Conservation (phyloP, 2,329 filamentous ascomycete genomes). For the Albifimbria verrucaria region DNA sequence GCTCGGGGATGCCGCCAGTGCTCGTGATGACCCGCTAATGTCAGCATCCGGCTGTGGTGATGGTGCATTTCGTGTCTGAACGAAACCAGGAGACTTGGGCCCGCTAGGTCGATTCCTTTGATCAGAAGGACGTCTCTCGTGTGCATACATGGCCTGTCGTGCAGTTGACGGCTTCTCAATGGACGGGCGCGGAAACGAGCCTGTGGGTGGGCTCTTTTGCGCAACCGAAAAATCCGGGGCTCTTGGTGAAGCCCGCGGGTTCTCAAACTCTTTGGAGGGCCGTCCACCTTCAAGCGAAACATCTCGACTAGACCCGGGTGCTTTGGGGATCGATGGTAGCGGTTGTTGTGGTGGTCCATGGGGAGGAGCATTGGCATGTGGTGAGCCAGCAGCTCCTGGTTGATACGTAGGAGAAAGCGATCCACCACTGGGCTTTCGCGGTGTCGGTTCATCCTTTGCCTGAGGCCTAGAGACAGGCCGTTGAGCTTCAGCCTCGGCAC, state of each 20-base stretch:
- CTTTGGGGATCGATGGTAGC: not conserved
- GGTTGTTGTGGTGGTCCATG: not conserved
- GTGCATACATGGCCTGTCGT: not conserved
- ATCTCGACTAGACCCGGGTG: not conserved
- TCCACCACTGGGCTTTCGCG: not conserved
- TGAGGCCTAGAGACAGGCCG: not conserved
- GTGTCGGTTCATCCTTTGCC: not conserved
- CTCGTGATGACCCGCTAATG: not conserved
- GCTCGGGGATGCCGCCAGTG: not conserved
- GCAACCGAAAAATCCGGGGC: not conserved
- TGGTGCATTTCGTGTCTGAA: too few species aligned
- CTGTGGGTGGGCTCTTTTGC: not conserved
- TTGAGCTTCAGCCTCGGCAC: not conserved
- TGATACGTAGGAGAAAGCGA: not conserved
- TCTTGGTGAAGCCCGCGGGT: not conserved
- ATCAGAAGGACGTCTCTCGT: not conserved
- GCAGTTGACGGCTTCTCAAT: not conserved
- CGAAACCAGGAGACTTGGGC: not conserved
- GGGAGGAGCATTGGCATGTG: not conserved
- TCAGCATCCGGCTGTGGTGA: not conserved
- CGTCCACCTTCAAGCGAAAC: not conserved
- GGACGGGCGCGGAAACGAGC: not conserved
- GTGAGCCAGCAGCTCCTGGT: not conserved
- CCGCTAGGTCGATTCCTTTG: not conserved
- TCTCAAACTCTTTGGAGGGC: not conserved